Conservation (phyloP, 768 basidiomycete species). For the Kwoniella heveanensis region DNA sequence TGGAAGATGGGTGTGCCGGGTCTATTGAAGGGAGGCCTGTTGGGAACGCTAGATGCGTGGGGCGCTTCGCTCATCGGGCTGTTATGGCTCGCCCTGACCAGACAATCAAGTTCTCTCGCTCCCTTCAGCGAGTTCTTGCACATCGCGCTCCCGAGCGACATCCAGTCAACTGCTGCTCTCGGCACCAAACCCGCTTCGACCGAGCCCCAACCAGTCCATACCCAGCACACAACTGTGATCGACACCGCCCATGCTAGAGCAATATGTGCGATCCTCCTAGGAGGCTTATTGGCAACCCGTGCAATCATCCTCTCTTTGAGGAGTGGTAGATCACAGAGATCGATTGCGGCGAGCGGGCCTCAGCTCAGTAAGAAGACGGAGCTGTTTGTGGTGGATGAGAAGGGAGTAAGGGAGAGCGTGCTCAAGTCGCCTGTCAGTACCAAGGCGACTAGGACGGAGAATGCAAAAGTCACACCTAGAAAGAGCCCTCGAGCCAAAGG, state of each 20-base stretch:
- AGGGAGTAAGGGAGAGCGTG: slow-evolving; percentile 13
- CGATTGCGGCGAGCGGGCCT: slow-evolving; percentile 3
- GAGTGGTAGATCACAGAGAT: slow-evolving; percentile 2
- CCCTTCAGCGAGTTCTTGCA: slow-evolving; percentile 11
- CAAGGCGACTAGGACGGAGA: slow-evolving; percentile 7
- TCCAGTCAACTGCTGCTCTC: slow-evolving; percentile 3
- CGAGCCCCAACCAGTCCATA: neutral
- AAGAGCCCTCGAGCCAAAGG: slow-evolving; percentile 29
- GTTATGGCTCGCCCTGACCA: slow-evolving; percentile 25
- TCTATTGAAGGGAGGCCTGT: slow-evolving; percentile 31
- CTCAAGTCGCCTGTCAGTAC: slow-evolving; percentile 28
- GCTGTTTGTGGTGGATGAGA: slow-evolving; percentile 12
- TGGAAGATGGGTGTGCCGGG: slow-evolving; percentile 38
- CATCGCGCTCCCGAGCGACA: slow-evolving; percentile 23
- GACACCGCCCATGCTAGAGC: slow-evolving; percentile 28
- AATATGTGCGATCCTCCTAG: slow-evolving; percentile 32
- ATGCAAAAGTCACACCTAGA: slow-evolving; percentile 20
- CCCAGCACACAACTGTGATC: neutral
- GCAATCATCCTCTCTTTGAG: slow-evolving; percentile 18
- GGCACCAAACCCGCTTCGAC: neutral
- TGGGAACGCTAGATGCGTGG: slow-evolving; percentile 38
- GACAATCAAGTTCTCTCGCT: slow-evolving; percentile 13
- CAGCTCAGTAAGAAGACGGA: slow-evolving; percentile 23
- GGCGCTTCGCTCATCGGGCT: slow-evolving; percentile 30
- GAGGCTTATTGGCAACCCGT: slow-evolving; percentile 22